Base-by-base conservation (phyloP, 106 monocot genomes). In the Dendrobium catenatum region DNA sequence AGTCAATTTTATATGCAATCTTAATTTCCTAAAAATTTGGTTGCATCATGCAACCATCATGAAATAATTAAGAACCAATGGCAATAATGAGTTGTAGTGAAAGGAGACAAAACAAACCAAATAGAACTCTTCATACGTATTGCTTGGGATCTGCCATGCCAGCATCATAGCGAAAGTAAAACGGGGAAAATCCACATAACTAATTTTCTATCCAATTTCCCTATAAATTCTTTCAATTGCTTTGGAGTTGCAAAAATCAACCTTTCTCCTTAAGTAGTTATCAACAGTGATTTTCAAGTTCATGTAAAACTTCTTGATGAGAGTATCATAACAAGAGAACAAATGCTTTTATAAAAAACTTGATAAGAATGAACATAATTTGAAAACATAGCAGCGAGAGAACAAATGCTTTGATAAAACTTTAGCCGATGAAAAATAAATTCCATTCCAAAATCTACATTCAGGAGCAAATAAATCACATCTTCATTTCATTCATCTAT, bases 121-220 rank as follows among this genome's bases (percentile, higher is more conserved):
- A 78, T 77, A 55, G 7, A 79, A 55, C 8, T 87, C 70, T 55
- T 90, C 88, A 26, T 85, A 74, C 31, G 27, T 46, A 49, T 77
- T 17, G 73, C 79, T 47, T 3, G 97, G 90, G 24, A 7, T 80
- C 82, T 94, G 90, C 94, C 90, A 97, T 31, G 94, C 88, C 5
- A 94, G 83, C 97, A 97, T 94, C 90, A 94, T 94, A 82, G 94
- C 86, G 41, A 88, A 97, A n/a, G 92, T 91, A 61, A 97, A 85
- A 42, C 91, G 68, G 86, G 37, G n/a, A n/a, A 97, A 84, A 27
- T 86, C 86, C 51, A 83, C 90, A 84, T 89, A 86, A 27, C 43
- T 41, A 18, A 94, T 84, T 83, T 87, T 85, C 49, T 92, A 86
- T 13, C 47, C 85, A 3, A 85, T 61, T 48, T 79, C 61, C 41